phyloP scores from a whole-genome alignment of 2,329 filamentous ascomycete genomes.

The Neonectria punicea region DNA sequence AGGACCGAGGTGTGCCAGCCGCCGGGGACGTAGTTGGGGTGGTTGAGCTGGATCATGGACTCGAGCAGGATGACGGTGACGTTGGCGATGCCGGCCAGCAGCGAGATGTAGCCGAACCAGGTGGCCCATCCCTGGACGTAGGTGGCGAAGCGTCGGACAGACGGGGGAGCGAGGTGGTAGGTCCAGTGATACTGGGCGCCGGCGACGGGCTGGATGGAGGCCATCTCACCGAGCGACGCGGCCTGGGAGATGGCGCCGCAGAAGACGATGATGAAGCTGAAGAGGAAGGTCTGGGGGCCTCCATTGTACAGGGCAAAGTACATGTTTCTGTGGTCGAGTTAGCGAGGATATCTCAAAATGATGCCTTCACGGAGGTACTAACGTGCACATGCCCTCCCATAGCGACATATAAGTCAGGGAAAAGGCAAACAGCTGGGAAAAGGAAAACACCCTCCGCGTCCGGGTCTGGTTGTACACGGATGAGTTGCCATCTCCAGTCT shows the following conservation, averaged over 20 bases:
- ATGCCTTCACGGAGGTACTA: not conserved
- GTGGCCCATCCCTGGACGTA: slow-evolving; percentile 41
- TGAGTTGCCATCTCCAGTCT: slow-evolving; percentile 8
- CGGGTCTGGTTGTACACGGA: slow-evolving; percentile 37
- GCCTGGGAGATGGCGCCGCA: slow-evolving; percentile 38
- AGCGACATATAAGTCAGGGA: slow-evolving; percentile 40
- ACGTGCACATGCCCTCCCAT: slow-evolving; percentile 43
- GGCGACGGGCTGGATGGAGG: slow-evolving; percentile 38
- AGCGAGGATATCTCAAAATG: not conserved
- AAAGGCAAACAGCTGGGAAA: slow-evolving; percentile 40
- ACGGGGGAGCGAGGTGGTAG: slow-evolving; percentile 35
- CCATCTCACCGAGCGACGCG: slow-evolving; percentile 39
- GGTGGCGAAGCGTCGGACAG: slow-evolving; percentile 36
- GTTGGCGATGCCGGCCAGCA: slow-evolving; percentile 39
- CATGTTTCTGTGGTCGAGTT: slow-evolving; percentile 32
- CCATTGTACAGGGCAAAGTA: slow-evolving; percentile 41
- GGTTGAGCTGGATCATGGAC: slow-evolving; percentile 40
- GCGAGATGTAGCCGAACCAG: slow-evolving; percentile 40
- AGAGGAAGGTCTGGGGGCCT: slow-evolving; percentile 38
- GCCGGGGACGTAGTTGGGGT: slow-evolving; percentile 34
- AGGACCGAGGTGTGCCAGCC: slow-evolving; percentile 40
- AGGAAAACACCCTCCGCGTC: slow-evolving; percentile 39
- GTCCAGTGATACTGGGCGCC: slow-evolving; percentile 41
- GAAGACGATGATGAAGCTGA: slow-evolving; percentile 42
- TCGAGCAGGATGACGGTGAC: slow-evolving; percentile 42